Evolutionary conservation across 2,329 filamentous ascomycete genomes (phyloP), one percentile per base, ranked within the genome.

Genomic region (Alternaria infectoria): DNA sequence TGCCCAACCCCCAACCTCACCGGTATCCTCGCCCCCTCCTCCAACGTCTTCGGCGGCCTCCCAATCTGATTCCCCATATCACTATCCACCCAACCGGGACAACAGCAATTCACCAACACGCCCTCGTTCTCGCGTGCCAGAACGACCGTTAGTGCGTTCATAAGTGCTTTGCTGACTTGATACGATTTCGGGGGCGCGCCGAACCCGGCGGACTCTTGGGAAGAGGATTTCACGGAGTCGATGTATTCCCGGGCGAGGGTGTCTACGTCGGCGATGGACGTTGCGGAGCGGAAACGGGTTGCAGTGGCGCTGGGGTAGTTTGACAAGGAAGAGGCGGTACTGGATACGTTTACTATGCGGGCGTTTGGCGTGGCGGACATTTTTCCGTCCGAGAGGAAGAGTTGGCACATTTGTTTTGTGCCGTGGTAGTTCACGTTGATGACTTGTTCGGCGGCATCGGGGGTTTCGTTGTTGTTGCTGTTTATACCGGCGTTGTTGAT

Each of bases 401-500:
- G 43, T 11, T 52, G 12, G 30, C 66, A 72, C 68, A 70, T 66
- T 26, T 69, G 49, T n/a, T 62, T 47, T 30, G 69, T 72, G 19
- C 69, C 68, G 3, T 54, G 43, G 45, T 72, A 72, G 52, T 73
- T 72, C 6, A 57, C 58, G 12, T 58, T 47, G 13, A 73, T 59
- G 13, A 61, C 64, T 40, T 71, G 51, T 0, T 51, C 51, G 1
- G 68, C 68, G 7, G 47, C 44, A 0, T 63, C 56, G 6, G 63
- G 57, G 0, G 62, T 69, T 28, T 71, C 66, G 21, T 56, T 13
- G 23, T 65, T 46, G 51, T 70, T 66, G 46, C 69, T 67, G 32
- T 61, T 67, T n/a, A 73, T 44, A 8, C 68, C 71, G 3, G 71
- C 71, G 23, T 72, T 73, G 52, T 73, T 73, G 59, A 73, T 72